A percentile compares a stretch with the other conserved stretches of the same genome.
phyloP scores from a whole-genome alignment of 306 rosid genomes.

The Rosa persica region DNA sequence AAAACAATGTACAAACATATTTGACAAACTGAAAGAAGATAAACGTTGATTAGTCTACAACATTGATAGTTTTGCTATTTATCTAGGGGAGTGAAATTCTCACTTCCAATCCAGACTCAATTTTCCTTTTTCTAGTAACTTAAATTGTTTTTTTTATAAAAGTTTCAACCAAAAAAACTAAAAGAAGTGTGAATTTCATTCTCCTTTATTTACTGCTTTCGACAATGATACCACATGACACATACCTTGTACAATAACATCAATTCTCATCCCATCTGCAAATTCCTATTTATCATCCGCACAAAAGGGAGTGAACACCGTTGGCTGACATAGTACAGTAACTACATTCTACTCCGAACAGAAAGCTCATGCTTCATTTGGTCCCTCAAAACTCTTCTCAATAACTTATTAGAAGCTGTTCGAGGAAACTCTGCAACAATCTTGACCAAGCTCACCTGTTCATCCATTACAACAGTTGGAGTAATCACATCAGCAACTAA shows the following conservation, averaged over 20 bases:
- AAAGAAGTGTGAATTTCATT: no score
- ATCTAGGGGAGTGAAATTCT: no score
- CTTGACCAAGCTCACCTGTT: constrained; percentile 60
- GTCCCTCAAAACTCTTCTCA: constrained; percentile 78
- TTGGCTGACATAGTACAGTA: neutral
- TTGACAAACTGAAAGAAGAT: no score
- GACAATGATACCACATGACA: no score
- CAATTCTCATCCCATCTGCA: neutral
- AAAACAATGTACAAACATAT: no score
- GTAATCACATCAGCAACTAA: neutral
- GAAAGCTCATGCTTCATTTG: constrained; percentile 67
- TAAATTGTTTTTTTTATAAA: no score
- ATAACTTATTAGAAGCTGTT: constrained; percentile 75
- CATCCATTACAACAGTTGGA: constrained; percentile 12
- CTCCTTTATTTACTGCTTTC: no score
- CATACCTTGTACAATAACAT: neutral
- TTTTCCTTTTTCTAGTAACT: no score
- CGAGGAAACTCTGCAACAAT: constrained; percentile 70
- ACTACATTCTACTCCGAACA: constrained; percentile 56
- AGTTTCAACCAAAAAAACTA: no score
- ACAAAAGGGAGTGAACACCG: neutral
- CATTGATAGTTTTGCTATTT: no score
- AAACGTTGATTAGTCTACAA: no score
- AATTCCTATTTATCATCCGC: neutral
- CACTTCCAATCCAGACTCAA: no score